Evolutionary conservation across 2,329 filamentous ascomycete genomes (phyloP), one percentile per base, ranked within the genome.

Genomic region (Cercospora sojina): DNA sequence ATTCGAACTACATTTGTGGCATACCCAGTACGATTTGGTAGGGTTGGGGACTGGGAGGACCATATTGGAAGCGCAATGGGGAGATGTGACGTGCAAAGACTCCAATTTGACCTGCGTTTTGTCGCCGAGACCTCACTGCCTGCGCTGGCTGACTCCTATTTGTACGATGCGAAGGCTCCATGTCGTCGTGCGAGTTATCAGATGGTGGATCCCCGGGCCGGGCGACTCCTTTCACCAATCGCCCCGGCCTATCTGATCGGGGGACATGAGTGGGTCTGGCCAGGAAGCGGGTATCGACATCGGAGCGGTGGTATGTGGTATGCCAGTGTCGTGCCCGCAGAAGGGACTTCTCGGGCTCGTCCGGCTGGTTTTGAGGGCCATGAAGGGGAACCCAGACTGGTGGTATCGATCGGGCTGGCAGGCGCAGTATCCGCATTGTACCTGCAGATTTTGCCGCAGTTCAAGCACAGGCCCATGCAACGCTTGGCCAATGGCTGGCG

Each of bases 11-110:
- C 20, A 43, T 31, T 12, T 7, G 29, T 23, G 49, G 53, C 32
- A 12, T 41, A 62, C 60, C 72, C 72, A 74, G 62, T 73, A 74
- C 8, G 71, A 72, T 31, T 67, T 70, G 16, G 71, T 72, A 2
- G 72, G 67, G 8, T 71, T 38, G 3, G 49, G 12, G n/a, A 64
- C 61, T 10, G 71, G 71, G 3, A 73, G 58, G 32, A 70, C 67
- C 67, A 71, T 71, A 10, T 32, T 70, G 49, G 18, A 20, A 35
- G 53, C 8, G 31, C 18, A 18, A 35, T 16, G n/a, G 16, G 25
- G 32, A 32, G 9, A 2, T 13, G 12, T 32, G 27, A 16, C 12
- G n/a, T 57, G 53, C 1, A 23, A 16, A 51, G 27, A 2, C 23
- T 51, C 47, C n/a, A 29, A 6, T 3, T 27, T 16, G 12, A 16